phyloP scores from a whole-genome alignment of 228 moss, liverwort and hornwort species.

The Sphagnum fallax region DNA sequence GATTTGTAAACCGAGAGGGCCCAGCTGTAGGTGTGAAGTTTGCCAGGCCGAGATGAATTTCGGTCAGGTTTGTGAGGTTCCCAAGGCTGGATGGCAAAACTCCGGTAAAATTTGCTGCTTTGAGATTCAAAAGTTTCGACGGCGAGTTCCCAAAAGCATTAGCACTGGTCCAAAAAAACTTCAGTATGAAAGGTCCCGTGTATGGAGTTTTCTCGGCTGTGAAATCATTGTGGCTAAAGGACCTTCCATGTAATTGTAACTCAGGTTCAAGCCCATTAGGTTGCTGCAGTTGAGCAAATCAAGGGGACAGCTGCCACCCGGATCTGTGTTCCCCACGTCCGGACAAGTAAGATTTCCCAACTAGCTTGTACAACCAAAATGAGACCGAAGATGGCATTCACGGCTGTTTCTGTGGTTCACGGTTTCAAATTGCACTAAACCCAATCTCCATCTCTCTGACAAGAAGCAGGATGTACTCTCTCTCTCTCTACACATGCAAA shows the following conservation, averaged over 20 bases:
- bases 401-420: too few relatives aligned
- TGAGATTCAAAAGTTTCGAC: conserved; percentile 19
- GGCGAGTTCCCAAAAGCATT: conserved; percentile 24
- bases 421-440: not conserved
- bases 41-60: conserved; percentile 29
- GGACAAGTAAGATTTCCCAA: conserved; percentile 30
- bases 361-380: conserved; percentile 19
- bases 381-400: too few relatives aligned
- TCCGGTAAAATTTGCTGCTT: conserved; percentile 30
- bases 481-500: not conserved
- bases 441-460: not conserved
- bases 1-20: conserved; percentile 37
- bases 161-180: conserved; percentile 33
- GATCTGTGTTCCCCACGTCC: conserved; percentile 33
- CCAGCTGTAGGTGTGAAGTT: conserved; percentile 46
- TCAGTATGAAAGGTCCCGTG: conserved; percentile 43
- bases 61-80: conserved; percentile 26
- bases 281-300: conserved; percentile 34
- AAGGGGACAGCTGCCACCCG: conserved; percentile 28
- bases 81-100: conserved; percentile 31
- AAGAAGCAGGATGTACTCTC: not conserved
- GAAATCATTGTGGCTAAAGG: conserved; percentile 18
- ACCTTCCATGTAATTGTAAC: conserved; percentile 45
- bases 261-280: conserved; percentile 35
- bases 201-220: conserved; percentile 22